phyloP scores from a whole-genome alignment of 768 basidiomycete species.

The Cantharellus cinnabarinus region DNA sequence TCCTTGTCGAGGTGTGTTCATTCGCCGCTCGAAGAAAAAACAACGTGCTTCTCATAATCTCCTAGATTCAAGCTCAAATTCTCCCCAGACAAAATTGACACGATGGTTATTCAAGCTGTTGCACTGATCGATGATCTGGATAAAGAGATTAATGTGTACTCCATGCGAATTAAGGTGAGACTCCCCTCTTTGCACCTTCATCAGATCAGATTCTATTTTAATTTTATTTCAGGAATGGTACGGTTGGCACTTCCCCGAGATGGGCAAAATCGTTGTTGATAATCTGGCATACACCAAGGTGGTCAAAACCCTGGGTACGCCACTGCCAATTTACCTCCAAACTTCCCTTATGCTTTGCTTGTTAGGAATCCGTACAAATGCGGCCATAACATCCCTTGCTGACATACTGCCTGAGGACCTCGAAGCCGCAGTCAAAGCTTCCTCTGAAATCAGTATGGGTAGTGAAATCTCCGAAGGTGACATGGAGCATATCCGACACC shows the following conservation, averaged over 20 bases:
- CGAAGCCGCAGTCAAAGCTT: slow-evolving; percentile 82
- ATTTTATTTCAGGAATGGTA: slow-evolving; percentile 83
- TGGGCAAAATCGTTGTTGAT: slow-evolving; percentile 95
- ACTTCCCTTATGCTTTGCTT: neutral
- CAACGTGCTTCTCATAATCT: neutral
- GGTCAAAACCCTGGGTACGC: slow-evolving; percentile 71
- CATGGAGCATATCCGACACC: slow-evolving; percentile 86
- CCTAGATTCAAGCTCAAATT: slow-evolving; percentile 97
- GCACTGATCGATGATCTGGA: slow-evolving; percentile 93
- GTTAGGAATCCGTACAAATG: slow-evolving; percentile 86
- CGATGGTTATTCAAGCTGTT: slow-evolving; percentile 98
- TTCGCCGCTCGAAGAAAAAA: too few relatives aligned
- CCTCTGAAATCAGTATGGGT: slow-evolving; percentile 97
- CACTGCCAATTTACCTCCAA: neutral
- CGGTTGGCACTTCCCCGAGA: slow-evolving; percentile 99
- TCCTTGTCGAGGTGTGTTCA: slow-evolving; percentile 66
- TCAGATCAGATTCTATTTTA: neutral
- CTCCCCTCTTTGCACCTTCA: neutral
- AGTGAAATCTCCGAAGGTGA: slow-evolving; percentile 97
- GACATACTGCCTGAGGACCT: slow-evolving; percentile 91
- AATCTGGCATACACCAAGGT: slow-evolving; percentile 94
- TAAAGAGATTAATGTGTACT: slow-evolving; percentile 99
- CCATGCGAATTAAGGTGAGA: slow-evolving; percentile 91
- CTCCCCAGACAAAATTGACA: slow-evolving; percentile 98
- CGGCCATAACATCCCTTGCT: slow-evolving; percentile 65